Evolutionary conservation across 176 grass and related monocot species (phyloP), one percentile per base, ranked within the genome.

Genomic region (Tuctoria greenei): DNA sequence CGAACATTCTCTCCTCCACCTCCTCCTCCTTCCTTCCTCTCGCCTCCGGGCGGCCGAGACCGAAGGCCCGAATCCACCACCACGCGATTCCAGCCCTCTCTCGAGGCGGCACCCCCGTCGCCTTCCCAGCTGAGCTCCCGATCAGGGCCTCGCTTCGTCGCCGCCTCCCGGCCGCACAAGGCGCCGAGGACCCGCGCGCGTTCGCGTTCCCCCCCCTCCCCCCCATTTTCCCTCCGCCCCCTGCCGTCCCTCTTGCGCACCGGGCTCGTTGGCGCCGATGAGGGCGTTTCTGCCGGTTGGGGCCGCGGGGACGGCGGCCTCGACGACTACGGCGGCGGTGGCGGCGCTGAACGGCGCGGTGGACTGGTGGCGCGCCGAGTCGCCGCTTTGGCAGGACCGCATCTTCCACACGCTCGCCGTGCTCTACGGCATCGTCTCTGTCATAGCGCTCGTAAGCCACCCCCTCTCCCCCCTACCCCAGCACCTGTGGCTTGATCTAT

Each of bases 331-430:
- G 57, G 61, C 51, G 40, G 24, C 82, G 57, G 61, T 74, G 15
- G 25, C 67, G 50, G 83, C 40, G 76, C 71, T 88, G 10, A 75
- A 73, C 65, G 81, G 84, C 43, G 86, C 88, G 36, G 72, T 77
- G 11, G 68, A 87, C 70, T 97, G 91, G 95, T 97, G 95, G 95
- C 82, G 90, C 12, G 91, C 90, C 84, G 83, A 85, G 11, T 92
- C 95, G 42, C 58, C 80, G 10, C n/a, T 90, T 73, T 97, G 91
- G 91, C 95, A 97, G 72, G 86, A 93, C 81, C 86, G 91, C 83
- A 88, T 92, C 74, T 93, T 97, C 81, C 95, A 93, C 78, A 60
- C 72, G 58, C 91, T 94, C 28, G 91, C 95, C 18, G 81, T 77
- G 72, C 76, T 91, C 71, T 90, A 97, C 75, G 95, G 91, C 64